Percentiles rank a stretch among this genome's conserved stretches.
Conservation (phyloP, 1,284 basidiomycete species). For the Papiliotrema nemorosa region DNA sequence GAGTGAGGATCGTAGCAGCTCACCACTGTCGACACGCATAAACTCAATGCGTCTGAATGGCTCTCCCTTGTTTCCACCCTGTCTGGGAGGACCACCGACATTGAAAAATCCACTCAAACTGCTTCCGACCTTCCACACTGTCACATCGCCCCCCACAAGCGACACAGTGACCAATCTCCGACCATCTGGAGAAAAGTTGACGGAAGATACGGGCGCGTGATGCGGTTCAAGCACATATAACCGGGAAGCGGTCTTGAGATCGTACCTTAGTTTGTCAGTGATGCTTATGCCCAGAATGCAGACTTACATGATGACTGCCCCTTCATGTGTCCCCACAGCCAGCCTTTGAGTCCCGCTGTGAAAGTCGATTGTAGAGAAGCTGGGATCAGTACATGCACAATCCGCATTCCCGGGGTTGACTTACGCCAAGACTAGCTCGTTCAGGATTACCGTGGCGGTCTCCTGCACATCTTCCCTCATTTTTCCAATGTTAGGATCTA, state of each 20-base stretch:
- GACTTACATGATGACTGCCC: constrained; percentile 71
- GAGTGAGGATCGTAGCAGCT: constrained; percentile 14
- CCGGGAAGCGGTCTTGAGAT: constrained; percentile 90
- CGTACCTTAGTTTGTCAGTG: constrained; percentile 60
- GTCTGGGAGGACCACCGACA: constrained; percentile 86
- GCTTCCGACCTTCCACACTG: constrained; percentile 86
- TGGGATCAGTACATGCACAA: constrained; percentile 36
- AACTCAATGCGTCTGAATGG: constrained; percentile 82
- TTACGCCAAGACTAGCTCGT: constrained; percentile 82
- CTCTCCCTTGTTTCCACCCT: constrained; percentile 69
- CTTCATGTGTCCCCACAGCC: constrained; percentile 90
- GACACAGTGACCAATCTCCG: constrained; percentile 82
- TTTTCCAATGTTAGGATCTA: constrained; percentile 82
- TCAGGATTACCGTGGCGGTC: constrained; percentile 87
- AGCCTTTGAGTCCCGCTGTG: constrained; percentile 79
- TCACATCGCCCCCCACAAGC: constrained; percentile 72
- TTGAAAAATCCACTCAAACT: constrained; percentile 84
- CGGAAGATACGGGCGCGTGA: constrained; percentile 69
- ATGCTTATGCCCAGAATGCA: neutral
- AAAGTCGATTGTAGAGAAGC: constrained; percentile 90
- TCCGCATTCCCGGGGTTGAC: constrained; percentile 28
- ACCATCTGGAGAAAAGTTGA: constrained; percentile 90
- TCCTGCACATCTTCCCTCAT: constrained; percentile 83
- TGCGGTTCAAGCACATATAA: constrained; percentile 94
- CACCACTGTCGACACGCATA: constrained; percentile 53